Evolutionary conservation across 176 grass and related monocot genomes (phyloP).

Genomic region (Oryza coarctata): DNA sequence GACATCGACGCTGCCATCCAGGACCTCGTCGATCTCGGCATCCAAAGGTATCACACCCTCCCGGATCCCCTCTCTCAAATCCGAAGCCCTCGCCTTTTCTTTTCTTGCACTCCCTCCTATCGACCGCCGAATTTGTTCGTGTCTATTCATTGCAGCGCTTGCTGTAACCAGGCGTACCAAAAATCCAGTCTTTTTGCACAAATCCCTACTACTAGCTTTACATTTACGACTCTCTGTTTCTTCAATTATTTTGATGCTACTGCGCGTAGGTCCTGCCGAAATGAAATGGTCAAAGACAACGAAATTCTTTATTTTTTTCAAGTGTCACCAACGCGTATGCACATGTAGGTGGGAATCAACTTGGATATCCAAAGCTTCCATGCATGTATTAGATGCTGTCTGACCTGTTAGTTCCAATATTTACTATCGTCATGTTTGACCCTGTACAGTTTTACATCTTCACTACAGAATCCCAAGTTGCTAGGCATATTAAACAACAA

Average conservation of each 20-base stretch:
- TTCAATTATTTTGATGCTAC: neutral
- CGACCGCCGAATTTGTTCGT: neutral
- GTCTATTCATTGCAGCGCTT: neutral
- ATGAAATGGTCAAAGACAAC: constrained; percentile 32
- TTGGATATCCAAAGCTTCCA: neutral
- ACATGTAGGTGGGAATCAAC: neutral
- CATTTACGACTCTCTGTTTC: neutral
- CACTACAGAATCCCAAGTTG: constrained; percentile 8
- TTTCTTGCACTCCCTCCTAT: neutral
- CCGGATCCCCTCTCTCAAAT: constrained; percentile 20
- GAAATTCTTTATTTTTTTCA: neutral
- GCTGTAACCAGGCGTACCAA: neutral
- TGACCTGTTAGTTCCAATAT: neutral
- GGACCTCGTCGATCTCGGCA: constrained; percentile 74
- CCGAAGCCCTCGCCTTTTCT: neutral
- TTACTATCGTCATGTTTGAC: neutral
- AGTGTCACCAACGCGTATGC: neutral
- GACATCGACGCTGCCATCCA: constrained; percentile 60
- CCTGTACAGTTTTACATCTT: constrained; percentile 26
- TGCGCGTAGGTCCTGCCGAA: neutral
- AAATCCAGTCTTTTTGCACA: neutral
- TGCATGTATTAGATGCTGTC: neutral
- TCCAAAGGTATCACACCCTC: constrained; percentile 63
- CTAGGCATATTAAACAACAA: neutral
- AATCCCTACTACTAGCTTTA: neutral